These are phyloP conservation scores for Scytalidium sp. DNA, from an alignment of 2,329 filamentous ascomycete genomes.

Conservation along the genomic window DNA sequence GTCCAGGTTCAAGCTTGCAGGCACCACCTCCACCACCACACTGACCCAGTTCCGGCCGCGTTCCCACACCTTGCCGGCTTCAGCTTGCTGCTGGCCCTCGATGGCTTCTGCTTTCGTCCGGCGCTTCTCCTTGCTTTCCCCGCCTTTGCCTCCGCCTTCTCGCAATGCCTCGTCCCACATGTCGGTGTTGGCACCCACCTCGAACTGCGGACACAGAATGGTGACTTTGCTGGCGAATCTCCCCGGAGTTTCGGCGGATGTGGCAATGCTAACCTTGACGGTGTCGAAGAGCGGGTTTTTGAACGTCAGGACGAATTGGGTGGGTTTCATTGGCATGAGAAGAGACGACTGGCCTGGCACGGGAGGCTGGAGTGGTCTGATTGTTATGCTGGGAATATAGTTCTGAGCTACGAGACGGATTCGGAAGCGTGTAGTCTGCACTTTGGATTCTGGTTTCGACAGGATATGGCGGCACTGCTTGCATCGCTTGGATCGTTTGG, in stretches of 20 bases:
- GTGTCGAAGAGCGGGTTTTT: constrained; percentile 93
- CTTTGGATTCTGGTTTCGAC: constrained; percentile 88
- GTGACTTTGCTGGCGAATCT: constrained; percentile 78
- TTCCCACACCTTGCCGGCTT: constrained; percentile 96
- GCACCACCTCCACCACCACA: constrained; percentile 86
- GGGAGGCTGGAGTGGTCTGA: constrained; percentile 56
- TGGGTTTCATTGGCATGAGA: constrained; percentile 43
- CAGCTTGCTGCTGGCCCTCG: constrained; percentile 53
- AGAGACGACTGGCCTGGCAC: constrained; percentile 24
- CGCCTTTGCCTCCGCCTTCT: constrained; percentile 31
- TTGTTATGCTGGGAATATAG: constrained; percentile 79
- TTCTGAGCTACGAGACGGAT: constrained; percentile 86
- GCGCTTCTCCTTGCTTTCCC: constrained; percentile 35
- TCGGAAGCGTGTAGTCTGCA: constrained; percentile 83
- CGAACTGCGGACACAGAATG: constrained; percentile 90
- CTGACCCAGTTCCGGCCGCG: constrained; percentile 91
- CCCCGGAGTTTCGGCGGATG: constrained; percentile 75
- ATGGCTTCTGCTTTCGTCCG: constrained; percentile 27
- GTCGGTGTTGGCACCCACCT: constrained; percentile 91
- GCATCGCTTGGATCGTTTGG: constrained; percentile 92
- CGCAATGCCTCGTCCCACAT: constrained; percentile 85
- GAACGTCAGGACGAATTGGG: constrained; percentile 84
- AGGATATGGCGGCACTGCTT: constrained; percentile 92
- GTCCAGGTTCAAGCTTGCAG: constrained; percentile 45
- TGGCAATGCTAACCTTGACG: constrained; percentile 83